These are phyloP conservation scores for Wickerhamomyces sydowiorum DNA, from an alignment of 805 yeast genomes.

Conservation along the genomic window DNA sequence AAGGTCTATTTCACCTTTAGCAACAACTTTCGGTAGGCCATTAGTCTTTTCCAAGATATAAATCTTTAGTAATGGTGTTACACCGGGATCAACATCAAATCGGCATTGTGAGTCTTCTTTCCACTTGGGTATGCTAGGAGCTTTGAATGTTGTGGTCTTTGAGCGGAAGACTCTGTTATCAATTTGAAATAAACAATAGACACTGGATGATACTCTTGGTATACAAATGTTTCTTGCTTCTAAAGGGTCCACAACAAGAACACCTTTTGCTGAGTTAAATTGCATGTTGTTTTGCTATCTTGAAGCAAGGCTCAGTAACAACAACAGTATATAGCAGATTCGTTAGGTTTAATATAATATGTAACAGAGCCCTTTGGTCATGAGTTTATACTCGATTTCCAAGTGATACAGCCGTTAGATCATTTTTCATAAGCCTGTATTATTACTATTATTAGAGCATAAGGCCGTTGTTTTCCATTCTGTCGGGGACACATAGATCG, in stretches of 20 bases:
- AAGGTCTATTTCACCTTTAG: constrained; percentile 11
- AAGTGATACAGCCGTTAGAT: too few relatives aligned
- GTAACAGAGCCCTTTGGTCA: too few relatives aligned
- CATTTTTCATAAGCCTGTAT: too few relatives aligned
- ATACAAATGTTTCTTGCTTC: constrained; percentile 12
- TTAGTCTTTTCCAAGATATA: constrained; percentile 13
- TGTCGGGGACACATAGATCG: too few relatives aligned
- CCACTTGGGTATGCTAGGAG: constrained; percentile 9
- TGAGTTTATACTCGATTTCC: too few relatives aligned
- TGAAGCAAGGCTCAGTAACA: too few relatives aligned
- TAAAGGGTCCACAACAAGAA: constrained; percentile 20
- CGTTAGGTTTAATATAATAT: too few relatives aligned
- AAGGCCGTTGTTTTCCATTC: too few relatives aligned
- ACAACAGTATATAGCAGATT: too few relatives aligned
- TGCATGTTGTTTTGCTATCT: too few relatives aligned
- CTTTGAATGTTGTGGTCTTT: background rate
- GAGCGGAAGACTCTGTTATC: constrained; percentile 14
- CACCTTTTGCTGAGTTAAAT: constrained; percentile 15
- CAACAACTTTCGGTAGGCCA: constrained; percentile 11
- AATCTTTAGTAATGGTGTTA: constrained; percentile 8
- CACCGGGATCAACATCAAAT: constrained; percentile 16
- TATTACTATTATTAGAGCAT: too few relatives aligned
- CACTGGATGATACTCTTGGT: background rate
- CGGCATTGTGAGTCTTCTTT: constrained; percentile 18
- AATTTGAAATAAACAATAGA: constrained; percentile 19